Percentiles rank a stretch among this genome's conserved stretches.
These are phyloP conservation scores for Triangularia verruculosa DNA, from an alignment of 2,329 filamentous ascomycete genomes.

Conservation along the genomic window DNA sequence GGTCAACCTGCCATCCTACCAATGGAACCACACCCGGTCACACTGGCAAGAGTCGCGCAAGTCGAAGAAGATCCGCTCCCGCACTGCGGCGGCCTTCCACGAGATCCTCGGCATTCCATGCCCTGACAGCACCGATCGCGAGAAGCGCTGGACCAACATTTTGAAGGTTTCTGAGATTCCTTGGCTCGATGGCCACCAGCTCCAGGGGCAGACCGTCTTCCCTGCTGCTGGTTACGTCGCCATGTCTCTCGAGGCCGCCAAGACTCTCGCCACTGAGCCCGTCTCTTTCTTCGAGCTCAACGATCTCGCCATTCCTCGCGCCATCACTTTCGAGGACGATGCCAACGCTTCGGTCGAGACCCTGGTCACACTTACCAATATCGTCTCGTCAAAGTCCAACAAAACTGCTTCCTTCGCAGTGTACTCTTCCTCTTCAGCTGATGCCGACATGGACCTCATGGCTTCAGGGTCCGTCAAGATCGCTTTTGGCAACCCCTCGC, in stretches of 20 bases:
- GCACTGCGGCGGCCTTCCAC: background rate
- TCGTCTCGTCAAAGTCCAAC: background rate
- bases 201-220: conserved; percentile 39
- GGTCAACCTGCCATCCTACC: conserved; percentile 46
- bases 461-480: conserved; percentile 2
- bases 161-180: conserved; percentile 10
- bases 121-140: background rate
- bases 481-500: background rate
- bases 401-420: conserved; percentile 3
- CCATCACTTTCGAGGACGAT: conserved; percentile 13
- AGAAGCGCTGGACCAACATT: conserved; percentile 10
- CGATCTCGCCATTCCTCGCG: conserved; percentile 23
- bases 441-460: background rate
- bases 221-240: conserved; percentile 43
- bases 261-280: background rate
- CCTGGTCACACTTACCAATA: conserved; percentile 4
- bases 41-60: conserved; percentile 50
- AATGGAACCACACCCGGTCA: conserved; percentile 45
- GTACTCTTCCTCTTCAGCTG: conserved; percentile 7
- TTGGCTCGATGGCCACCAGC: conserved; percentile 39
- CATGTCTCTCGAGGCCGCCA: conserved; percentile 42
- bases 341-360: conserved; percentile 10
- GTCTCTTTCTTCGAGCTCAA: conserved; percentile 11
- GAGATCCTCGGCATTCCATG: conserved; percentile 1
- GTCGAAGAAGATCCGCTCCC: conserved; percentile 28